Percentiles rank a stretch among this genome's conserved stretches.
These are phyloP conservation scores for Plasmodium sp. DNA, from an alignment of 169 alveolate genomes.

Conservation along the genomic window DNA sequence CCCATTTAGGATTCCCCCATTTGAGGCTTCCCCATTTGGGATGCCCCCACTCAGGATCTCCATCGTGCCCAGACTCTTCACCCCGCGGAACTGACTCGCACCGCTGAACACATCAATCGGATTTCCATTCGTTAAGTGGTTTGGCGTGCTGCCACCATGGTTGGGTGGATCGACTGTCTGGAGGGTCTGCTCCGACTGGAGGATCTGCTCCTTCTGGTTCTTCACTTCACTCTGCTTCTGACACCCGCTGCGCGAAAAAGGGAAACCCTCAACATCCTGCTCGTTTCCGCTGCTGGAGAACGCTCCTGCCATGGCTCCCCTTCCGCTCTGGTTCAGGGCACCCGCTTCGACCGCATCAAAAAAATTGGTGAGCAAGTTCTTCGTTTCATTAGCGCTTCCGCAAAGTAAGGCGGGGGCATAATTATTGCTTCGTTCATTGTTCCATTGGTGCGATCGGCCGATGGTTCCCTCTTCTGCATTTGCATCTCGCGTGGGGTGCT, in stretches of 20 bases:
- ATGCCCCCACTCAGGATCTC: not conserved
- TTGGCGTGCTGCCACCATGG: not conserved
- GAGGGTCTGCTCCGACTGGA: not conserved
- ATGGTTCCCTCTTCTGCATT: not conserved
- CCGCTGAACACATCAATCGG: not conserved
- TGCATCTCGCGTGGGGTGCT: not conserved
- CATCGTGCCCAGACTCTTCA: not conserved
- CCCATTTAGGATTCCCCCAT: not conserved
- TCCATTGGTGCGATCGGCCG: not conserved
- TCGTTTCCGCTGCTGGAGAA: not conserved
- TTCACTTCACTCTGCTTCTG: not conserved
- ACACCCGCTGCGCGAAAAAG: not conserved
- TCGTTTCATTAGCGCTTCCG: not conserved
- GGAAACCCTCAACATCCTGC: not conserved
- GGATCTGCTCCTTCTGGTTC: not conserved
- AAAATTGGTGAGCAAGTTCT: not conserved
- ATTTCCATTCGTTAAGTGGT: not conserved
- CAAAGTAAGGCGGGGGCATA: not conserved
- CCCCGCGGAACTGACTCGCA: not conserved
- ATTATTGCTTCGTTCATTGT: not conserved
- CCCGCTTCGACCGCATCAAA: not conserved
- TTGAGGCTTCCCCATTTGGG: not conserved
- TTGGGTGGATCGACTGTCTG: not conserved
- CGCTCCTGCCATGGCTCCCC: not conserved
- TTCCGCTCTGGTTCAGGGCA: not conserved